phyloP scores from a whole-genome alignment of 2,329 filamentous ascomycete genomes.

The Pseudogymnoascus sp. region DNA sequence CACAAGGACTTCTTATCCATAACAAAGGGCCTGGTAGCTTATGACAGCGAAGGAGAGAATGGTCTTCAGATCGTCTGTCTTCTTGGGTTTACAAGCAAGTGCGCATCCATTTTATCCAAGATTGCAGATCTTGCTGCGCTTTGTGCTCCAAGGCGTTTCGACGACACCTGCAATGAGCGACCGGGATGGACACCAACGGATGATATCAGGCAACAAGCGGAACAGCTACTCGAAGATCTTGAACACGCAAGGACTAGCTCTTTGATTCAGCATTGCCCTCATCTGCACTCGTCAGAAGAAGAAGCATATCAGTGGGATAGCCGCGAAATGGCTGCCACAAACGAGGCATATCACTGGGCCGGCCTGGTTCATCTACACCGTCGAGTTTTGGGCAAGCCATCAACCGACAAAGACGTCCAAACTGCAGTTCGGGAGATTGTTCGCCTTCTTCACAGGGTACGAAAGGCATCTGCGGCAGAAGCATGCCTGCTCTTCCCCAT shows the following conservation, averaged over 20 bases:
- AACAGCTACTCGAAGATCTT: constrained; percentile 53
- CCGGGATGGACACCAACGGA: constrained; percentile 51
- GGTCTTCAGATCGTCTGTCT: constrained; percentile 71
- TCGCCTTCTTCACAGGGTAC: constrained; percentile 52
- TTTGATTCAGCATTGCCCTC: constrained; percentile 32
- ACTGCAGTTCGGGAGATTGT: constrained; percentile 56
- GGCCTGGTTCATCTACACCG: constrained; percentile 69
- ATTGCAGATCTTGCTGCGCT: constrained; percentile 63
- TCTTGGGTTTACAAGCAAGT: constrained; percentile 68
- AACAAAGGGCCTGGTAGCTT: constrained; percentile 32
- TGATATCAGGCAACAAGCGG: constrained; percentile 48
- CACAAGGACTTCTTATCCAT: constrained; percentile 27
- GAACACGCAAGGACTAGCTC: constrained; percentile 44
- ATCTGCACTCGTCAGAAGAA: constrained; percentile 42
- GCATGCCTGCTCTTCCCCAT: constrained; percentile 71
- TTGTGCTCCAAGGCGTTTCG: constrained; percentile 60
- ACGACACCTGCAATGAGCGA: constrained; percentile 41
- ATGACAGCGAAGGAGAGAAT: constrained; percentile 47
- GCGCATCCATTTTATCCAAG: constrained; percentile 61
- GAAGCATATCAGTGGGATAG: constrained; percentile 49
- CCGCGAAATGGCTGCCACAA: constrained; percentile 61
- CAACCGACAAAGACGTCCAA: constrained; percentile 53
- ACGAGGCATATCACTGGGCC: constrained; percentile 73
- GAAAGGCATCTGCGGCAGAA: constrained; percentile 62
- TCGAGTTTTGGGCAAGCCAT: constrained; percentile 57